Evolutionary conservation across 257 asterid species (phyloP).

Genomic region (Datura wrightii): DNA sequence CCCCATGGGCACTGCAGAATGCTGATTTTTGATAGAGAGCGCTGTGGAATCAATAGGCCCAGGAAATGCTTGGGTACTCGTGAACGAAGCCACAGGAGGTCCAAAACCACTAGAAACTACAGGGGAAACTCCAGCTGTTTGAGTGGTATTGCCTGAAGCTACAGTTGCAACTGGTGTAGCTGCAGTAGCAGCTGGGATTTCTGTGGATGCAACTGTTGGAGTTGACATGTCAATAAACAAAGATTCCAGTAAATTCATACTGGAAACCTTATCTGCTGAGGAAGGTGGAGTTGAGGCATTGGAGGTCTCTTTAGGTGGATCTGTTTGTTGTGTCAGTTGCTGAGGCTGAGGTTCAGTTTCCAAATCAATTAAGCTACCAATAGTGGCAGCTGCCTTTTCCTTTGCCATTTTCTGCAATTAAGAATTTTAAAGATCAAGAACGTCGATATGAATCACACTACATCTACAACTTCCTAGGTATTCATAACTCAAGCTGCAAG

Average conservation of each 20-base stretch:
- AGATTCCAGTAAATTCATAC: constrained; percentile 51
- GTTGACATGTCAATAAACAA: constrained; percentile 59
- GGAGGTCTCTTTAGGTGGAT: constrained; percentile 32
- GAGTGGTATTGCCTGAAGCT: constrained; percentile 31
- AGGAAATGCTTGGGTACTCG: constrained; percentile 33
- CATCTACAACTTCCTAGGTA: neutral
- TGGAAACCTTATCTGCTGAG: constrained; percentile 41
- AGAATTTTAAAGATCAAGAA: constrained; percentile 23
- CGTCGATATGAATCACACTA: neutral
- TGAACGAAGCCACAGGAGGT: constrained; percentile 34
- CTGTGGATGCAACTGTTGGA: constrained; percentile 45
- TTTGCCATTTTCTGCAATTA: constrained; percentile 52
- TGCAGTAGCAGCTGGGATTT: constrained; percentile 31
- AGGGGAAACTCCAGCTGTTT: constrained; percentile 34
- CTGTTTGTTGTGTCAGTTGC: constrained; percentile 38
- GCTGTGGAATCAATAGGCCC: constrained; percentile 25
- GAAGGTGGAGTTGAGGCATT: constrained; percentile 41
- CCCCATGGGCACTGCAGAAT: constrained; percentile 28
- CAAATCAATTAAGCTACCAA: constrained; percentile 70
- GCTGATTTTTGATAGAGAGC: constrained; percentile 30
- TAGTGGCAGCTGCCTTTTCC: constrained; percentile 38
- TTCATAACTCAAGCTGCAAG: too few species aligned
- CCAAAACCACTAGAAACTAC: constrained; percentile 34
- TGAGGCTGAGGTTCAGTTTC: constrained; percentile 51
- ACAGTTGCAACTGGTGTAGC: constrained; percentile 32